Base-by-base conservation (phyloP, 371 early-diverging fungal genomes). In the Phascolomyces articulosus region DNA sequence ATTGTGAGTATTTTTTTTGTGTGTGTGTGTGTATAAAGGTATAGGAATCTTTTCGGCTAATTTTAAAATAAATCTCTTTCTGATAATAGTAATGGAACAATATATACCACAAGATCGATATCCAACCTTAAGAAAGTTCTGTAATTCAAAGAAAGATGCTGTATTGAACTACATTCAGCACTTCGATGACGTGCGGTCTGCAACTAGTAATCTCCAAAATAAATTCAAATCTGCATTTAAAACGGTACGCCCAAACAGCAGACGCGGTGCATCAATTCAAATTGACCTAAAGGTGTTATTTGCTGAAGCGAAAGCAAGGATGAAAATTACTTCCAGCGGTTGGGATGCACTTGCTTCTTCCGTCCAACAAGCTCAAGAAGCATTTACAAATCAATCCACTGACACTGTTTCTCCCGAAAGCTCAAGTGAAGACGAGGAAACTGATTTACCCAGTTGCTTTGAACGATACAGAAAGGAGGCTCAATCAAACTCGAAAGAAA, bases 401-500 rank as follows among this genome's bases (percentile, higher is more conserved):
- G 3, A 9, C 31, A 31, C 31, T 31, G 31, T 31, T 31, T 31
- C 3, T 44, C 15, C 44, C 4, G 44, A 44, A 44, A 4, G 15
- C n/a, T 13, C 20, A 54, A 28, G 54, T 54, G 26, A 20, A 18
- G 23, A 54, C 10, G 23, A 40, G 34, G 27, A 41, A 31, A 40
- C 23, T 48, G 16, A 27, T 10, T 48, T 49, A 31, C 2, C 2
- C 7, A 13, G 26, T 49, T 56, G 44, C 58, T 63, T 66, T 51
- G 13, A 56, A 3, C 29, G n/a, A 26, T 65, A 59, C 58, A 64
- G 48, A 62, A n/a, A 61, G 2, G 61, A 57, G 61, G 47, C 62
- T 11, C 21, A 60, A 51, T 21, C 48, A 41, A 24, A 23, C 58
- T 13, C 51, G 54, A 40, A 62, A 55, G 3, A 28, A 16, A 26